Conservation (phyloP, 148 eudicot species). For the Persicaria maculosa region DNA sequence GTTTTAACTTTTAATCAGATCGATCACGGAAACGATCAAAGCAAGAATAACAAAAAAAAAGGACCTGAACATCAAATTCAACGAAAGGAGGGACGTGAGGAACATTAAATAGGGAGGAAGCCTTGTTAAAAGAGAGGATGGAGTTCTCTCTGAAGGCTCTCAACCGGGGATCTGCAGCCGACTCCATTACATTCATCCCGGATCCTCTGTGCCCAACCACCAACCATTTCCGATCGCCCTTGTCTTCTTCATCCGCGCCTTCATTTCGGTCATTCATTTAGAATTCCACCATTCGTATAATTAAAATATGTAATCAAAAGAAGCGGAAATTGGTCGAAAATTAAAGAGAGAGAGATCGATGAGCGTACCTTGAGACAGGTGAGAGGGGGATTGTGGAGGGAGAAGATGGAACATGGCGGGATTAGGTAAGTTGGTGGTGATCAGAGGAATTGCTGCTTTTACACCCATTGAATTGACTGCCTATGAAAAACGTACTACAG, state of each 20-base stretch:
- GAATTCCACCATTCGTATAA: no score
- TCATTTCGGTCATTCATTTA: no score
- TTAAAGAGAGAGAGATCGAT: no score
- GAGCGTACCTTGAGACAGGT: no score
- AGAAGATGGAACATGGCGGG: no score
- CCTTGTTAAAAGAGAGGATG: constrained; percentile 32
- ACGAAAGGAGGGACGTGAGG: constrained; percentile 28
- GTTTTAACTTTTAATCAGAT: not conserved
- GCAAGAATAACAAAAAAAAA: not conserved
- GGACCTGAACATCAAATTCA: constrained; percentile 60
- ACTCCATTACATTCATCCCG: constrained; percentile 43
- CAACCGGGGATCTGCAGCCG: constrained; percentile 26
- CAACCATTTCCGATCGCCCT: constrained; percentile 16
- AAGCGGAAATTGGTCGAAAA: no score
- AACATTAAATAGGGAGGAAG: constrained; percentile 13
- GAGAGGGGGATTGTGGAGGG: no score
- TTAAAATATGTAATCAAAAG: no score
- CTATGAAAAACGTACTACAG: no score
- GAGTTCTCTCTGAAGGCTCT: constrained; percentile 36
- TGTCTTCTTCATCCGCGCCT: not conserved
- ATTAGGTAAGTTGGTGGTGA: no score
- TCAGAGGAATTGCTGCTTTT: no score
- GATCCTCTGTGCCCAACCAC: constrained; percentile 51
- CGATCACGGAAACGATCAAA: not conserved
- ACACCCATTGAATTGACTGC: no score